Evolutionary conservation across 495 filamentous ascomycete species (phyloP).

Genomic region (Trichocladium uniseriatum): DNA sequence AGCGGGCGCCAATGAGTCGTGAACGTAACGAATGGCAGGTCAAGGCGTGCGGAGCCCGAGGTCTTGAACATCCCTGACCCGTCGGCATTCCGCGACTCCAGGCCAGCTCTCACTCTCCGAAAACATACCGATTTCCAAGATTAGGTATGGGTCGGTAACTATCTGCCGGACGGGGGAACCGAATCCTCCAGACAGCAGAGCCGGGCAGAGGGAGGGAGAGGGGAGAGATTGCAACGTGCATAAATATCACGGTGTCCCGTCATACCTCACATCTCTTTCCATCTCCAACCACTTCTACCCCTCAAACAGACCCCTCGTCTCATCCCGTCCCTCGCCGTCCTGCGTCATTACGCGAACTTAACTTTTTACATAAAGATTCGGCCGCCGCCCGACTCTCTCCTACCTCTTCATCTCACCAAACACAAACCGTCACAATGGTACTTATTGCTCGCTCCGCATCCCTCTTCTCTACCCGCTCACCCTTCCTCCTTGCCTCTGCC

Average conservation of each 20-base stretch:
- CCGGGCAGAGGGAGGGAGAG: not conserved
- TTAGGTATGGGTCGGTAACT: no score
- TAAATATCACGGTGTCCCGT: not conserved
- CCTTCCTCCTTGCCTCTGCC: conserved; percentile 6
- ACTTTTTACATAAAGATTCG: no score
- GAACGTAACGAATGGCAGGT: not conserved
- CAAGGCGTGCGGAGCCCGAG: not conserved
- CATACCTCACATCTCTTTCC: not conserved
- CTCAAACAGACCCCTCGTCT: no score
- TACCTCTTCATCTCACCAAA: not conserved
- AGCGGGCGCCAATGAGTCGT: not conserved
- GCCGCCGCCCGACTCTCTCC: no score
- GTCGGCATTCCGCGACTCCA: not conserved
- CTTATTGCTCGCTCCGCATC: conserved; percentile 32
- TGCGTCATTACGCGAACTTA: not conserved
- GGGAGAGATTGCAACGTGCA: not conserved
- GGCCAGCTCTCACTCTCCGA: not conserved
- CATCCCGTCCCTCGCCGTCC: not conserved
- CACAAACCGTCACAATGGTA: conserved; percentile 39
- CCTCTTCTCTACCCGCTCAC: conserved; percentile 23
- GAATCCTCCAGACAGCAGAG: not conserved
- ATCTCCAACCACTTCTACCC: no score
- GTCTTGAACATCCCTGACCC: not conserved
- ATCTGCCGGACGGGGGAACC: not conserved
- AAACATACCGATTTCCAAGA: not conserved